Evolutionary conservation across 2,329 filamentous ascomycete species (phyloP).

Genomic region (Ceratocystis cacaofunesta): DNA sequence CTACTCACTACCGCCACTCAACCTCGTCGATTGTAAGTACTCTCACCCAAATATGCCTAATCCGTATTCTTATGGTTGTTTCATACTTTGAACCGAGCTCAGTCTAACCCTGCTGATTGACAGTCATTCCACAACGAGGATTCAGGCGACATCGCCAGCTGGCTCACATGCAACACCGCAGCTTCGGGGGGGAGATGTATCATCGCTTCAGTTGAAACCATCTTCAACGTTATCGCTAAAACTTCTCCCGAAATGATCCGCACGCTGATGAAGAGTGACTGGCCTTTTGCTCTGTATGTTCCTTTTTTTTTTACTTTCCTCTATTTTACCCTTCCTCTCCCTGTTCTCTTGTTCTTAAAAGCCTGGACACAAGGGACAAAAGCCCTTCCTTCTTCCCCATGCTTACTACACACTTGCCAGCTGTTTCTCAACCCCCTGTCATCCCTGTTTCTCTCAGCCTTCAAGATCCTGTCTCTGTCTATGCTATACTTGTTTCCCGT

Average conservation of each 20-base stretch:
- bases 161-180: slow-evolving; percentile 47
- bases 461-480: too few species aligned
- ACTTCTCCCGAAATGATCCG: slow-evolving; percentile 51
- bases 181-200: slow-evolving; percentile 49
- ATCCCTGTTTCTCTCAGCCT: neutral
- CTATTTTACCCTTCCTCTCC: neutral
- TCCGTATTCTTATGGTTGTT: neutral
- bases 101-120: neutral
- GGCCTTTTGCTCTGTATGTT: slow-evolving; percentile 50
- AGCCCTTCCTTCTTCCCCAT: too few species aligned
- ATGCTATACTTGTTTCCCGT: neutral
- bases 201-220: slow-evolving; percentile 47
- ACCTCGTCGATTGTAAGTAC: slow-evolving; percentile 40
- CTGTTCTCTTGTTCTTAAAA: neutral
- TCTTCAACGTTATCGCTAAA: slow-evolving; percentile 53
- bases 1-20: slow-evolving; percentile 43
- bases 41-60: slow-evolving; percentile 1
- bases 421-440: neutral
- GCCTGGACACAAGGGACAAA: too few species aligned
- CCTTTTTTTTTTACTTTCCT: neutral
- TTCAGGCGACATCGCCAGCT: slow-evolving; percentile 49
- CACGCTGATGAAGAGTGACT: slow-evolving; percentile 45
- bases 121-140: slow-evolving; percentile 59
- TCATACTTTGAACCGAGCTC: neutral
- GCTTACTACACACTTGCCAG: too few species aligned